Percentiles rank a stretch among this genome's conserved stretches.
phyloP scores from a whole-genome alignment of 2,329 filamentous ascomycete species.

The Aspergillus alliaceus region DNA sequence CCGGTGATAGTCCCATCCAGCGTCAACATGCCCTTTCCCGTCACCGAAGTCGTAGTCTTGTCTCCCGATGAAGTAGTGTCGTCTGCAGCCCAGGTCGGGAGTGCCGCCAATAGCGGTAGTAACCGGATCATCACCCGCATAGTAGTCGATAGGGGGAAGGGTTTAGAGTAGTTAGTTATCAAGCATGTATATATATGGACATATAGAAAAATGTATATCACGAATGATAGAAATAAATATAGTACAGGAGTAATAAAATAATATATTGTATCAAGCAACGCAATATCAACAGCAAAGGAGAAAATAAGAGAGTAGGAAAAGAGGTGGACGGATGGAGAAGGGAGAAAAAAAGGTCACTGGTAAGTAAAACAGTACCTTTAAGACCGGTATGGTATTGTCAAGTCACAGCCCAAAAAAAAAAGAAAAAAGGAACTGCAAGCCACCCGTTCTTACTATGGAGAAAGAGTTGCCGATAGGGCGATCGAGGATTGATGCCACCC shows the following conservation, averaged over 20 bases:
- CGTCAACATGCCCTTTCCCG: conserved; percentile 14
- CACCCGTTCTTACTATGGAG: neutral
- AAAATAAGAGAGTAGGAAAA: neutral
- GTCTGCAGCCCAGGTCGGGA: conserved; percentile 6
- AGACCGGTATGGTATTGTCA: neutral
- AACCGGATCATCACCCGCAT: conserved; percentile 14
- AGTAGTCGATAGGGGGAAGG: neutral
- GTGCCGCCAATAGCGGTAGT: conserved; percentile 14
- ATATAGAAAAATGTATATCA: neutral
- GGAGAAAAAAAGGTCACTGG: neutral
- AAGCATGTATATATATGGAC: neutral
- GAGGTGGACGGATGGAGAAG: neutral
- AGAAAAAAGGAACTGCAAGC: neutral
- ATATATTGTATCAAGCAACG: too few species aligned
- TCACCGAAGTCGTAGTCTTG: conserved; percentile 8
- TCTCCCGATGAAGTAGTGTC: conserved; percentile 2
- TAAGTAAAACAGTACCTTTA: neutral
- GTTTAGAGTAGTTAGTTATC: too few species aligned
- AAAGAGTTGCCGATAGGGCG: neutral
- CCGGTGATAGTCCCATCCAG: conserved; percentile 24
- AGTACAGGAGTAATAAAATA: too few species aligned
- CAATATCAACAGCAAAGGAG: neutral
- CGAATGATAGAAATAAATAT: neutral
- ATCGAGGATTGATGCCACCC: too few species aligned
- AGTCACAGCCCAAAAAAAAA: too few species aligned